phyloP scores from a whole-genome alignment of 441 rosid genomes.

The Pelargonium myrrhifolium region DNA sequence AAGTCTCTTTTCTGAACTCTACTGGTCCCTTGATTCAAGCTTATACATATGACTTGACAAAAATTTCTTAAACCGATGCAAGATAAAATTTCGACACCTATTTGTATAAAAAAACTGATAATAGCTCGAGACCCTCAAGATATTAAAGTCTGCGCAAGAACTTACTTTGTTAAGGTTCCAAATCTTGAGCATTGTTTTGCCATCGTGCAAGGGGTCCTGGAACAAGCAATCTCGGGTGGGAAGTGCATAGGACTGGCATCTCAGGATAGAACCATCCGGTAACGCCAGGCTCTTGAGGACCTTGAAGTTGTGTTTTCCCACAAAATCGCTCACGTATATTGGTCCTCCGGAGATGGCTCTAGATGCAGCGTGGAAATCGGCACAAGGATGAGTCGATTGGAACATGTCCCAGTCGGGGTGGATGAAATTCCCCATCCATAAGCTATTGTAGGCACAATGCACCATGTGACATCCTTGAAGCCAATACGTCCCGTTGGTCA shows the following conservation, averaged over 20 bases:
- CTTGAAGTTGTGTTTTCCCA: slow-evolving; percentile 60
- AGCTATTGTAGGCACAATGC: slow-evolving; percentile 26
- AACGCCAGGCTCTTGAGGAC: slow-evolving; percentile 53
- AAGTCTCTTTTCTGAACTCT: no score
- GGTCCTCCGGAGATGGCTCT: slow-evolving; percentile 85
- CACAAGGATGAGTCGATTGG: slow-evolving; percentile 83
- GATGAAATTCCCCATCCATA: slow-evolving; percentile 46
- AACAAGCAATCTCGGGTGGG: slow-evolving; percentile 79
- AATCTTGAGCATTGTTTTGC: slow-evolving; percentile 80
- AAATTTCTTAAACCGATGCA: no score
- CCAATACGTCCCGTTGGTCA: slow-evolving; percentile 23
- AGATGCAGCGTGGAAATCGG: slow-evolving; percentile 77
- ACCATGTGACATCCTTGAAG: slow-evolving; percentile 30
- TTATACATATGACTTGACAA: no score
- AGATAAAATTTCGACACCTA: no score
- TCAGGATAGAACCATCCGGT: slow-evolving; percentile 63
- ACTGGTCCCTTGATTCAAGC: no score
- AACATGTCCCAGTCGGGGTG: slow-evolving; percentile 98
- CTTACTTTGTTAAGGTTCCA: slow-evolving; percentile 91
- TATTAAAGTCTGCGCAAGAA: no score
- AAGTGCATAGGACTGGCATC: slow-evolving; percentile 62
- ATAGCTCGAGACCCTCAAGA: no score
- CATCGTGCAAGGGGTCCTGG: slow-evolving; percentile 66
- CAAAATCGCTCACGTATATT: slow-evolving; percentile 58
- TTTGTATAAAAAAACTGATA: no score